Percentiles rank a stretch among this genome's conserved stretches.
phyloP scores from a whole-genome alignment of 345 rosid species.

The Rubroshorea leprosula region DNA sequence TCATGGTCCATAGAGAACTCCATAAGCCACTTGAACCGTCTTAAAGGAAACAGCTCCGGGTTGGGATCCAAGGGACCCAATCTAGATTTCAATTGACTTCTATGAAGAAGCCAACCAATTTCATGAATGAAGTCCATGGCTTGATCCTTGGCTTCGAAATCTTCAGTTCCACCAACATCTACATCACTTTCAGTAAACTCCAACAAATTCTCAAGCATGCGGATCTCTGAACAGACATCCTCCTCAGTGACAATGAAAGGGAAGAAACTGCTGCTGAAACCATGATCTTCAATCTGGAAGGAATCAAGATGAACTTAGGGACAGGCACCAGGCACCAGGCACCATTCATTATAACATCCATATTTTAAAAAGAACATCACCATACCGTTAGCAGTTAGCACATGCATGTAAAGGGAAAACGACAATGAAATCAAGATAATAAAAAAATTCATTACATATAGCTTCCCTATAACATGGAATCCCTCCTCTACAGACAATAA shows the following conservation, averaged over 20 bases:
- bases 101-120: conserved; percentile 88
- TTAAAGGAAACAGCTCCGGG: conserved; percentile 49
- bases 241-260: conserved; percentile 90
- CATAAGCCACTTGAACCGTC: conserved; percentile 74
- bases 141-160: conserved; percentile 40
- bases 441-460: not conserved
- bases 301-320: conserved; percentile 14
- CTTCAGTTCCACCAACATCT: conserved; percentile 24
- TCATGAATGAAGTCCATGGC: conserved; percentile 87
- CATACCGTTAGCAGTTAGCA: not conserved
- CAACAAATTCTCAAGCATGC: conserved; percentile 62
- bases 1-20: conserved; percentile 85
- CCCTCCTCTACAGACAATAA: no score
- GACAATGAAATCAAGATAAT: no score
- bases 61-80: no score
- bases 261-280: conserved; percentile 80
- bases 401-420: not conserved
- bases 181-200: conserved; percentile 54
- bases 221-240: conserved; percentile 82
- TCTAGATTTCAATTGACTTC: no score
- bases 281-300: conserved; percentile 84
- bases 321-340: no score
- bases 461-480: no score
- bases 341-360: conserved; percentile 7
- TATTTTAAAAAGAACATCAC: not conserved